Conservation (phyloP, 257 asterid genomes). For the Primulina eburnea region DNA sequence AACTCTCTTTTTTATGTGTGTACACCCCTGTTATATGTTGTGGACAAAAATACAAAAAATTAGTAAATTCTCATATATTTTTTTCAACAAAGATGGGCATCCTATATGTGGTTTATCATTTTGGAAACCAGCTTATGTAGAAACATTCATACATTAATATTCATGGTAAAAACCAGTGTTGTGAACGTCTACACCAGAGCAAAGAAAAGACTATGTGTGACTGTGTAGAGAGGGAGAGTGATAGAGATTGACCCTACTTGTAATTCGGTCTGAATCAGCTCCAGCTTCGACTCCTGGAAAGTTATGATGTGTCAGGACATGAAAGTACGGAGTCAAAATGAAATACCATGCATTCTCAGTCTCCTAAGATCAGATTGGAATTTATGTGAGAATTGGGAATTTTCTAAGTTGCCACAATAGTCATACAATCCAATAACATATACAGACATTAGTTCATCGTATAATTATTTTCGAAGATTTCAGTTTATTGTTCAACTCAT, state of each 20-base stretch:
- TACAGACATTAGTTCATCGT: conserved; percentile 1
- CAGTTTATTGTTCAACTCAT: conserved; percentile 18
- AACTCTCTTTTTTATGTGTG: background rate
- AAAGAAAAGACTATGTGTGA: background rate
- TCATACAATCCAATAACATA: background rate
- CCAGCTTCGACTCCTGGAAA: conserved; percentile 87
- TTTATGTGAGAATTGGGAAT: background rate
- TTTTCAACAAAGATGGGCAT: background rate
- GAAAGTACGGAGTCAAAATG: conserved; percentile 19
- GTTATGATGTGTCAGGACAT: conserved; percentile 26
- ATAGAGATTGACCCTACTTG: conserved; percentile 47
- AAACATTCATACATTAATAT: background rate
- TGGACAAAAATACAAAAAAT: background rate
- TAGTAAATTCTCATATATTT: too few species aligned
- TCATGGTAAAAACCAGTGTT: background rate
- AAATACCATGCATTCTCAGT: conserved; percentile 13
- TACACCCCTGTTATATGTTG: background rate
- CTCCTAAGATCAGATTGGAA: background rate
- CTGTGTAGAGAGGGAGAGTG: conserved; percentile 11
- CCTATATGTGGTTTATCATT: background rate
- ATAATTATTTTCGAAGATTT: background rate
- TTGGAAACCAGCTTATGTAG: background rate
- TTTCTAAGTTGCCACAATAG: background rate
- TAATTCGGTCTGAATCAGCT: conserved; percentile 54
- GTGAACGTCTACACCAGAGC: background rate